A percentile compares a stretch with the other conserved stretches of the same genome.
phyloP scores from a whole-genome alignment of 1,284 basidiomycete species.

The Ganoderma resinaceum region DNA sequence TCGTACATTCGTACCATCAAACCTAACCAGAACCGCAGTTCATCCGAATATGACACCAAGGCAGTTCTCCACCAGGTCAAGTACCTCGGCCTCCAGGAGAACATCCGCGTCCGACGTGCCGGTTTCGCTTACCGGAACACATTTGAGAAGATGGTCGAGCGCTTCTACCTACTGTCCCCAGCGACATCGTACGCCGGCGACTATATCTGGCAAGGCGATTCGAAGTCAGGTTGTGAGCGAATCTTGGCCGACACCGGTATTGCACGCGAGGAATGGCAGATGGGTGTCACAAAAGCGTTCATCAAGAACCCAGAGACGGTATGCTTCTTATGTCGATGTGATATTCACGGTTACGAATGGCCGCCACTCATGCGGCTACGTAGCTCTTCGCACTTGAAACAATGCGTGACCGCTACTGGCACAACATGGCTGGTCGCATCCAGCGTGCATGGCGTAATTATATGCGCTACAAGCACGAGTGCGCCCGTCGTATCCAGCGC shows the following conservation, averaged over 20 bases:
- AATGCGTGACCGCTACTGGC: constrained; percentile 99
- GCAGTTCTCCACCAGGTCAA: constrained; percentile 99
- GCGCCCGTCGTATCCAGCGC: constrained; percentile 93
- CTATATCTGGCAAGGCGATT: constrained; percentile 95
- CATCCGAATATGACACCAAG: constrained; percentile 92
- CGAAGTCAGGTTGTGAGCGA: constrained; percentile 91
- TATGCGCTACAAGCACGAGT: constrained; percentile 94
- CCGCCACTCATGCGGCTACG: constrained; percentile 1
- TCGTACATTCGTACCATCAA: constrained; percentile 99
- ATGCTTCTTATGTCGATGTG: constrained; percentile 34
- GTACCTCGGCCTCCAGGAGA: constrained; percentile 98
- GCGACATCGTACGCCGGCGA: constrained; percentile 98
- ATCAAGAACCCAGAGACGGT: constrained; percentile 99
- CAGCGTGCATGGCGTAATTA: constrained; percentile 98
- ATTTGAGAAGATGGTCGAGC: constrained; percentile 98
- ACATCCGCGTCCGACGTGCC: constrained; percentile 95
- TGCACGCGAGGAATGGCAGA: constrained; percentile 97
- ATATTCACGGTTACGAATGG: background rate
- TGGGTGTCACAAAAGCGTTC: constrained; percentile 98
- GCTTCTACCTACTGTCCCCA: constrained; percentile 96
- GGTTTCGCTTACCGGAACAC: constrained; percentile 98
- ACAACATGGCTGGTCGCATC: constrained; percentile 98
- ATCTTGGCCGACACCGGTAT: constrained; percentile 97
- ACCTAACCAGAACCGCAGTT: constrained; percentile 96
- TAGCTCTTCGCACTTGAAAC: constrained; percentile 98